Conservation (phyloP, 2,329 filamentous ascomycete genomes). For the Bipolaris gigantea region DNA sequence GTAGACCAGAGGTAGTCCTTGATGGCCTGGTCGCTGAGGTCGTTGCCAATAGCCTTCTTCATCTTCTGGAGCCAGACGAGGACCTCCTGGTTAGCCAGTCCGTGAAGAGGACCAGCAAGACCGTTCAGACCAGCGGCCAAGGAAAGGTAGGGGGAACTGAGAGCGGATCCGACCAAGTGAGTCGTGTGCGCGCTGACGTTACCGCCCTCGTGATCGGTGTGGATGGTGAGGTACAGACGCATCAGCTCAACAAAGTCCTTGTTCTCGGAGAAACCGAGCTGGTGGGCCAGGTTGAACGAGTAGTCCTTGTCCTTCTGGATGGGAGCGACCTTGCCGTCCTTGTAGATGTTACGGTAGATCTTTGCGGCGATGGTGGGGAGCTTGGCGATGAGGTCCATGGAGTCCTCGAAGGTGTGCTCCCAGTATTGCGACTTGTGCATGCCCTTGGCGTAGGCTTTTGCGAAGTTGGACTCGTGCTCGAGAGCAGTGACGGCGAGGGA, state of each 20-base stretch:
- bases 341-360: constrained; percentile 99
- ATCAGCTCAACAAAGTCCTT: constrained; percentile 96
- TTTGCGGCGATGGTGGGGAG: constrained; percentile 95
- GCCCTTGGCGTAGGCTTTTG: constrained; percentile 98
- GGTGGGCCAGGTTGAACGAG: constrained; percentile 98
- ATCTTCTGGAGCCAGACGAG: constrained; percentile 99
- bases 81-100: constrained; percentile 99
- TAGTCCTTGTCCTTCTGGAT: constrained; percentile 99
- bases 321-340: constrained; percentile 96
- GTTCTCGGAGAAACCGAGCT: constrained; percentile 95
- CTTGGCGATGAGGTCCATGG: constrained; percentile 99
- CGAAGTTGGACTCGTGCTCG: constrained; percentile 96
- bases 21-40: constrained; percentile 94
- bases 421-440: constrained; percentile 99
- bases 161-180: constrained; percentile 92
- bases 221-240: constrained; percentile 98
- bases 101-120: constrained; percentile 96
- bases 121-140: constrained; percentile 96
- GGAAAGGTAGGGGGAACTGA: constrained; percentile 97
- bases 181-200: constrained; percentile 99
- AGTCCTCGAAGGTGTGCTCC: constrained; percentile 99
- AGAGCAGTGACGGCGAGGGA: constrained; percentile 96
- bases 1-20: constrained; percentile 99
- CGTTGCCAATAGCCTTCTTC: constrained; percentile 92
- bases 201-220: constrained; percentile 99